Base-by-base conservation (phyloP, 768 basidiomycete species). In the Russula foetens region DNA sequence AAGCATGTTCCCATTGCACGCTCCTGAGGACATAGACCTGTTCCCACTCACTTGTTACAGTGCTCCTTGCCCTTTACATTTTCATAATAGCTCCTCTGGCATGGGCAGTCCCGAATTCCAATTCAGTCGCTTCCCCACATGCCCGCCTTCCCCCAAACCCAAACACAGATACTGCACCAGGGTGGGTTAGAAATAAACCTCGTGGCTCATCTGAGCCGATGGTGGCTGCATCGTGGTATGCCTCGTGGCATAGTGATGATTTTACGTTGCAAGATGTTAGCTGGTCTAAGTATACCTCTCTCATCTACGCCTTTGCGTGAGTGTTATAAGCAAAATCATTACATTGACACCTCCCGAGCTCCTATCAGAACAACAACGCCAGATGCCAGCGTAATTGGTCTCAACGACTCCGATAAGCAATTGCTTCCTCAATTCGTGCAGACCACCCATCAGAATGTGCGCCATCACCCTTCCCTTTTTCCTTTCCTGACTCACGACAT, bases 251-350 rank as follows among this genome's bases (percentile, higher is more conserved):
- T 55, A 72, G 71, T 7, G 56, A 63, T 26, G 64, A 74, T 51
- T 73, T 77, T 63, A 69, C 81, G 14, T 74, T 80, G 4, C 66
- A 67, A 43, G 68, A 73, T 14, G 74, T 85, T 58, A 75, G 79
- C 24, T 85, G 83, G 84, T 60, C 70, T 31, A 82, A 82, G 67
- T 84, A 83, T 66, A 80, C 73, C 47, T 70, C 80, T 48, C 67
- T 85, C 71, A 79, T 75, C 29, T 86, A 84, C 70, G 78, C 84
- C 45, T 85, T 86, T 63, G 84, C 78, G 84, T 85, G 65, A 74
- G 81, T 80, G 4, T n/a, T n/a, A n/a, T 19, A 12, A n/a, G 35
- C 11, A 28, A 33, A 47, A 41, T 5, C 2, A 38, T 44, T 21
- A 29, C 17, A 1, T 23, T 19, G 12, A 24, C 17, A 31, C 29